Evolutionary conservation across 257 asterid genomes (phyloP).

Genomic region (Parsonsia alboflavescens): DNA sequence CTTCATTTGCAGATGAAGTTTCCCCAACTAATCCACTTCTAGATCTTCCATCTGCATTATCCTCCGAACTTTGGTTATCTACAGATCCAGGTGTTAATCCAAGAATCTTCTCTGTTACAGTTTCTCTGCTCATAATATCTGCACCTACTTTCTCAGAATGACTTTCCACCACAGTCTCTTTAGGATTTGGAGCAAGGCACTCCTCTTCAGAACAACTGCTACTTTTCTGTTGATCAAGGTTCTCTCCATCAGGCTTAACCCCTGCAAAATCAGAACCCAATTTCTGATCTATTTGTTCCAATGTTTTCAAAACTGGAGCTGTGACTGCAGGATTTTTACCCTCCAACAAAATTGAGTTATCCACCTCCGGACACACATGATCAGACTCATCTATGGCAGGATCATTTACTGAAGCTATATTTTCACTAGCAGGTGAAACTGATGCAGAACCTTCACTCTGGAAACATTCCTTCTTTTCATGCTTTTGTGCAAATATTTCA

Average conservation of each 20-base stretch:
- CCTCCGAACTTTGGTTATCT: constrained; percentile 14
- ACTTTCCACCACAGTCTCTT: constrained; percentile 6
- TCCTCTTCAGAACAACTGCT: constrained; percentile 8
- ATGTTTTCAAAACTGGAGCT: constrained; percentile 13
- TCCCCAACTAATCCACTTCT: constrained; percentile 5
- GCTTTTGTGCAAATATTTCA: background rate
- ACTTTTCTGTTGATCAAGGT: constrained; percentile 14
- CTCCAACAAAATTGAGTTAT: constrained; percentile 3
- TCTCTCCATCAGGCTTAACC: constrained; percentile 6
- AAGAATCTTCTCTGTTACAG: constrained; percentile 13
- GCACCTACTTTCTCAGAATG: constrained; percentile 6
- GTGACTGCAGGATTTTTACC: constrained; percentile 7
- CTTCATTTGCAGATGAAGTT: background rate
- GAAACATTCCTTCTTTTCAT: constrained; percentile 1
- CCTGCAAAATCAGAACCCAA: constrained; percentile 7
- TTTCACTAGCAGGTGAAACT: constrained; percentile 1
- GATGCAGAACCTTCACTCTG: background rate
- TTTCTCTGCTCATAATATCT: constrained; percentile 5
- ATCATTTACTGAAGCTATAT: constrained; percentile 9
- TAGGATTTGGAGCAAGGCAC: constrained; percentile 16
- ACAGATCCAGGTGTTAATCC: constrained; percentile 11
- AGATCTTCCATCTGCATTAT: background rate
- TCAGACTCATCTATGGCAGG: constrained; percentile 5
- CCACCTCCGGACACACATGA: constrained; percentile 13
- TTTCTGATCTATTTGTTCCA: background rate